These are phyloP conservation scores for Gypsophila paniculata DNA, from an alignment of 179 eudicot genomes.

Conservation along the genomic window DNA sequence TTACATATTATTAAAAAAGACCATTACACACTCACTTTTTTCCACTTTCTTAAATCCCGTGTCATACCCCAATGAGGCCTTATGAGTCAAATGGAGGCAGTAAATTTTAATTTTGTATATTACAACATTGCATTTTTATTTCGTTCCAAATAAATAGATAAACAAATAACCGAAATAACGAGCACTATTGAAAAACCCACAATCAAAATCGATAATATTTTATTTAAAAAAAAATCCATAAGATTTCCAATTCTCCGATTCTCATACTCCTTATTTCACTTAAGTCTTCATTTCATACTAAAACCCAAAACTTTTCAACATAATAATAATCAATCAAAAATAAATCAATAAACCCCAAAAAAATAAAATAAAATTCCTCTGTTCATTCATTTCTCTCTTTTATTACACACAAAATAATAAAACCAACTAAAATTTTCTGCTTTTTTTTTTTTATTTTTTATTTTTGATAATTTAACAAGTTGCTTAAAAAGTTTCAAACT, in stretches of 20 bases:
- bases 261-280: background rate
- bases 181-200: too few relatives aligned
- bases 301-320: background rate
- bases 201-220: too few relatives aligned
- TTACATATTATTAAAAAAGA: too few relatives aligned
- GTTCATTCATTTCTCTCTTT: constrained; percentile 5
- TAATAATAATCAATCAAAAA: background rate
- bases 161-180: too few relatives aligned
- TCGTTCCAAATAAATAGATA: too few relatives aligned
- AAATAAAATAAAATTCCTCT: background rate
- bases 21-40: too few relatives aligned
- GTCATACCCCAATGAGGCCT: too few relatives aligned
- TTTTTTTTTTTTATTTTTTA: constrained; percentile 20
- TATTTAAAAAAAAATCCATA: constrained; percentile 9
- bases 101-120: too few relatives aligned
- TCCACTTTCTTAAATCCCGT: too few relatives aligned
- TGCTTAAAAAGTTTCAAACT: constrained; percentile 22
- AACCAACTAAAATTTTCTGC: constrained; percentile 12
- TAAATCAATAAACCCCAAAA: background rate
- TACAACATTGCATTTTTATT: too few relatives aligned
- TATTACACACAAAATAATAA: constrained; percentile 21
- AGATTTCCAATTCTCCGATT: constrained; percentile 14
- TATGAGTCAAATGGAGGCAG: too few relatives aligned
- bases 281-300: background rate
- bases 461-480: constrained; percentile 21